These are phyloP conservation scores for Pogostemon cablin DNA, from an alignment of 257 asterid genomes.

Conservation along the genomic window DNA sequence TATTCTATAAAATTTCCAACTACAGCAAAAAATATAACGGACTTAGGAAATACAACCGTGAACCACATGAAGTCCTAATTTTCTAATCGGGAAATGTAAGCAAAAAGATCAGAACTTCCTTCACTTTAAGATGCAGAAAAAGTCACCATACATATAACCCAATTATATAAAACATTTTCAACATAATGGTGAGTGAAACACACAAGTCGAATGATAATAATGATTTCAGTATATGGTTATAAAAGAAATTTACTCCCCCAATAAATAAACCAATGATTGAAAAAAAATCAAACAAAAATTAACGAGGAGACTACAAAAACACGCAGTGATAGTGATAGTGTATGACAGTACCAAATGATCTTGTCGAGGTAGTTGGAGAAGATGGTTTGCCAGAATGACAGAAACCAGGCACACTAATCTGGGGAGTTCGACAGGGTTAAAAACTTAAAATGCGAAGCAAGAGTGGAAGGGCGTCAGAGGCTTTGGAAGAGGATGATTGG, in stretches of 20 bases:
- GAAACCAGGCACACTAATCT: too few relatives aligned
- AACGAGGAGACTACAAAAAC: neutral
- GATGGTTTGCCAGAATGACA: constrained; percentile 65
- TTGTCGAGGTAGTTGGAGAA: constrained; percentile 80
- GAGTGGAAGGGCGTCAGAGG: too few relatives aligned
- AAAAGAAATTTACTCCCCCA: constrained; percentile 10
- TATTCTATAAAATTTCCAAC: too few relatives aligned
- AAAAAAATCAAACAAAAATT: neutral
- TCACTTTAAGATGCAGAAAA: neutral
- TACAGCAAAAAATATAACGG: too few relatives aligned
- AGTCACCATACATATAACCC: neutral
- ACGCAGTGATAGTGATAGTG: constrained; percentile 24
- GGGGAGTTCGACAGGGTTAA: too few relatives aligned
- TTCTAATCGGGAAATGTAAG: neutral
- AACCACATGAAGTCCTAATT: constrained; percentile 10
- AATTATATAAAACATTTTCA: neutral
- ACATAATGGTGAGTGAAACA: neutral
- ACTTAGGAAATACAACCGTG: too few relatives aligned
- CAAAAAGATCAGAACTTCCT: neutral
- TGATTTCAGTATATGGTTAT: neutral
- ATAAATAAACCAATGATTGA: neutral
- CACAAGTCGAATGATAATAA: neutral
- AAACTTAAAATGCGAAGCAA: too few relatives aligned
- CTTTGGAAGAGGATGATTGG: too few relatives aligned
- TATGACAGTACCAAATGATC: constrained; percentile 58